These are phyloP conservation scores for Penicillium crystallinum DNA, from an alignment of 495 filamentous ascomycete genomes.

Conservation along the genomic window DNA sequence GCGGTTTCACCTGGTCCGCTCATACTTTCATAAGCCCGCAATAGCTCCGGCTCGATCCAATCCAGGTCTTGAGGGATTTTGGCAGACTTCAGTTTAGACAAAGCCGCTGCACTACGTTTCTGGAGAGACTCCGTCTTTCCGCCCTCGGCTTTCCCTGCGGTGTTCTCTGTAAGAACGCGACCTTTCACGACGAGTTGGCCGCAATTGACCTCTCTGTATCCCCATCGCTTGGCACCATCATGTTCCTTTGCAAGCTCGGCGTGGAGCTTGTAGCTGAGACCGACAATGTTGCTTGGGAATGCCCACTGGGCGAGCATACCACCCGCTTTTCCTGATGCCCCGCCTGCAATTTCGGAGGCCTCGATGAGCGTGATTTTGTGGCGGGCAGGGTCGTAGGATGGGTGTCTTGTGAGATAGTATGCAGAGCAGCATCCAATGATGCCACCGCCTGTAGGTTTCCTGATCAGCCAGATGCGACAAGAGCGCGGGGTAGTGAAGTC, in stretches of 20 bases:
- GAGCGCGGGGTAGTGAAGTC: slow-evolving; percentile 28
- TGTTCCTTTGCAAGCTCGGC: slow-evolving; percentile 81
- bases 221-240: slow-evolving; percentile 76
- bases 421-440: slow-evolving; percentile 93
- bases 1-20: slow-evolving; percentile 73
- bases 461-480: slow-evolving; percentile 13
- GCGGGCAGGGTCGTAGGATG: slow-evolving; percentile 66
- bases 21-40: slow-evolving; percentile 77
- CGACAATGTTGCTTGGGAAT: slow-evolving; percentile 80
- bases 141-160: slow-evolving; percentile 21
- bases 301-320: slow-evolving; percentile 91
- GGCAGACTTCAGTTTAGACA: slow-evolving; percentile 53
- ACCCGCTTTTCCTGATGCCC: slow-evolving; percentile 92
- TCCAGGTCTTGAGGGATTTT: slow-evolving; percentile 75
- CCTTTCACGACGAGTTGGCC: slow-evolving; percentile 64
- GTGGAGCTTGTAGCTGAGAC: slow-evolving; percentile 80
- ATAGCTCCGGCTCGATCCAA: slow-evolving; percentile 68
- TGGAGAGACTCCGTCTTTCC: slow-evolving; percentile 54
- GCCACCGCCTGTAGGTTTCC: slow-evolving; percentile 63
- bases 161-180: slow-evolving; percentile 35
- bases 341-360: slow-evolving; percentile 80
- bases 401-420: slow-evolving; percentile 89
- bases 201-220: slow-evolving; percentile 74
- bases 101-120: slow-evolving; percentile 63
- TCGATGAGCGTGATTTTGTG: slow-evolving; percentile 86